These are phyloP conservation scores for Ceratocystiopsis sp. DNA, from an alignment of 2,329 filamentous ascomycete species.

Conservation along the genomic window DNA sequence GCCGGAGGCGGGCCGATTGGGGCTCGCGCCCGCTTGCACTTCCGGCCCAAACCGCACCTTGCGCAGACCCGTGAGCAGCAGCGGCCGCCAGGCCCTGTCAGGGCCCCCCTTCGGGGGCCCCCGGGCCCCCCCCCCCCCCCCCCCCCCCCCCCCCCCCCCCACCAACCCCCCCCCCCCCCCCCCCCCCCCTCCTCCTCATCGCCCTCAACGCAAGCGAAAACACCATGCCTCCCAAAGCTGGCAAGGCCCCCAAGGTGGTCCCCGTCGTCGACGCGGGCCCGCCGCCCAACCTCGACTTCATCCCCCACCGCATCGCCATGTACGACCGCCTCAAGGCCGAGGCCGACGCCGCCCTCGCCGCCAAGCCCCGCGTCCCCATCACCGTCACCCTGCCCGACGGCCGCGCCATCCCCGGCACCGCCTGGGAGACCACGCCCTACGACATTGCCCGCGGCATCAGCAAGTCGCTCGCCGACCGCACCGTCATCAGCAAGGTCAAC, in stretches of 20 bases:
- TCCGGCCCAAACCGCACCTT: no score
- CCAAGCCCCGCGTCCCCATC: slow-evolving; percentile 57
- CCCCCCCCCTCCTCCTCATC: neutral
- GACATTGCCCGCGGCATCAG: slow-evolving; percentile 63
- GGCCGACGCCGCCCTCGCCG: slow-evolving; percentile 58
- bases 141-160: no score
- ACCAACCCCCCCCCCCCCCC: neutral
- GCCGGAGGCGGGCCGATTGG: no score
- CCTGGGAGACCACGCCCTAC: slow-evolving; percentile 82
- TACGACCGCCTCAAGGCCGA: slow-evolving; percentile 81
- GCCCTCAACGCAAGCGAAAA: slow-evolving; percentile 4
- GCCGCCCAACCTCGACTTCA: slow-evolving; percentile 47
- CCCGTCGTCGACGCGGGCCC: slow-evolving; percentile 14
- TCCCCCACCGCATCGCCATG: slow-evolving; percentile 67
- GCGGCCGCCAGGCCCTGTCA: no score
- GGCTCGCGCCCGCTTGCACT: no score
- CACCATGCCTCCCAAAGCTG: slow-evolving; percentile 7
- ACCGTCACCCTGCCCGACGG: slow-evolving; percentile 59
- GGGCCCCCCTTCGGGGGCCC: neutral
- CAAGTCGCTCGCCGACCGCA: slow-evolving; percentile 72
- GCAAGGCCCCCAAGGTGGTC: slow-evolving; percentile 9
- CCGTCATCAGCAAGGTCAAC: slow-evolving; percentile 72
- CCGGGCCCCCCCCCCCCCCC: neutral
- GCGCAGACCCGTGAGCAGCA: no score
- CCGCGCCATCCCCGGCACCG: slow-evolving; percentile 53